These are phyloP conservation scores for Pouteria campechiana DNA, from an alignment of 179 eudicot species.

Conservation along the genomic window DNA sequence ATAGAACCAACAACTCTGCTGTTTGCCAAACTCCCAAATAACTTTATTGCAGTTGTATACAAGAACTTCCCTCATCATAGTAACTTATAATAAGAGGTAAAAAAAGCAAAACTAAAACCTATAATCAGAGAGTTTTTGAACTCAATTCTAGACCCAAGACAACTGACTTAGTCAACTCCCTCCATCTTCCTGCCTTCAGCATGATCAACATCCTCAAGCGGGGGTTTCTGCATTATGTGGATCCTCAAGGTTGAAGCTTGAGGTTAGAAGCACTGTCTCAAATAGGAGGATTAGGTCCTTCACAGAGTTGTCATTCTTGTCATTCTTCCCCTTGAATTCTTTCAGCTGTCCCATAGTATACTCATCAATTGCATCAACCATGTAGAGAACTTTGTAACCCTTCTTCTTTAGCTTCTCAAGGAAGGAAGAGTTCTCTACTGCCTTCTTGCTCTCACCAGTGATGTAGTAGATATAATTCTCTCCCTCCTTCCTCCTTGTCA, in stretches of 20 bases:
- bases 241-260: constrained; percentile 36
- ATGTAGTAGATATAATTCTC: constrained; percentile 54
- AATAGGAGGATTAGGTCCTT: constrained; percentile 33
- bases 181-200: constrained; percentile 45
- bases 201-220: constrained; percentile 24
- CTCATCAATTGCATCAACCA: constrained; percentile 75
- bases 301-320: constrained; percentile 41
- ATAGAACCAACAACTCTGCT: too few species aligned
- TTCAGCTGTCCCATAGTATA: constrained; percentile 58
- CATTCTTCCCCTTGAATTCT: constrained; percentile 56
- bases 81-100: too few species aligned
- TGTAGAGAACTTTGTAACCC: constrained; percentile 55
- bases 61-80: too few species aligned
- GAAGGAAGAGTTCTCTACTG: constrained; percentile 68
- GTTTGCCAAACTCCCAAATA: too few species aligned
- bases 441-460: constrained; percentile 60
- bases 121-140: too few species aligned
- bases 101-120: too few species aligned
- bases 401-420: constrained; percentile 67
- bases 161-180: constrained; percentile 32
- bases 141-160: too few species aligned
- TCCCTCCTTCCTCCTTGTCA: constrained; percentile 65
- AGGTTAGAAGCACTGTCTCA: constrained; percentile 34
- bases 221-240: constrained; percentile 40
- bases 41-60: too few species aligned